Base-by-base conservation (phyloP, 257 asterid species). In the Solanum ossicruentum region DNA sequence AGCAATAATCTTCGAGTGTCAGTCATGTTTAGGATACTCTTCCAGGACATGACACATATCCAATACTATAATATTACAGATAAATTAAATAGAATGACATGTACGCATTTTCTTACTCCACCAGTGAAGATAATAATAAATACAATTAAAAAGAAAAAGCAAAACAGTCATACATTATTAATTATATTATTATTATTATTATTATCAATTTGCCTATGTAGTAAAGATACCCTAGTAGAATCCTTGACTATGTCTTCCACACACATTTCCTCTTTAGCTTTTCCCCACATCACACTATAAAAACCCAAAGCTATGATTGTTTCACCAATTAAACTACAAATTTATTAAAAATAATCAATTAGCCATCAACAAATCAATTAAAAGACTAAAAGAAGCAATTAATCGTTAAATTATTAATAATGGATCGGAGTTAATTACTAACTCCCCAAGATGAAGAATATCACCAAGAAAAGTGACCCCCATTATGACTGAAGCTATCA, bases 401-500 rank as follows among this genome's bases (percentile, higher is more conserved):
- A 36, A 28, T 9, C n/a, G 16, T 73, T 6, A 36, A 32, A 7
- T 18, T 36, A 20, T 9, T 9, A 9, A 16, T 36, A 36, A 36
- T 36, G 4, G 5, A 36, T 36, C 32, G 39, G 0, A 36, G 39
- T 36, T 36, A 36, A 36, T 36, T 36, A 56, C 72, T 81, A 11
- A 92, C 96, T 93, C 86, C 63, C 94, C 96, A 45, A 90, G 89
- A 75, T 87, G 88, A 67, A 93, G 92, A 20, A 85, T 73, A 67
- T 93, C 93, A 7, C 93, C 92, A 12, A 93, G 92, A 87, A 93
- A 79, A 57, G 89, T 73, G 23, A 93, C 90, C 9, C 94, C 94
- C 84, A 87, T 73, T n/a, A 87, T 84, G 4, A 89, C 91, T 12
- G 96, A 93, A 85, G 90, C 84, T 11, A 89, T 91, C 67, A 93